Conservation (phyloP, 2,329 filamentous ascomycete genomes). For the Eurotiales sp. region DNA sequence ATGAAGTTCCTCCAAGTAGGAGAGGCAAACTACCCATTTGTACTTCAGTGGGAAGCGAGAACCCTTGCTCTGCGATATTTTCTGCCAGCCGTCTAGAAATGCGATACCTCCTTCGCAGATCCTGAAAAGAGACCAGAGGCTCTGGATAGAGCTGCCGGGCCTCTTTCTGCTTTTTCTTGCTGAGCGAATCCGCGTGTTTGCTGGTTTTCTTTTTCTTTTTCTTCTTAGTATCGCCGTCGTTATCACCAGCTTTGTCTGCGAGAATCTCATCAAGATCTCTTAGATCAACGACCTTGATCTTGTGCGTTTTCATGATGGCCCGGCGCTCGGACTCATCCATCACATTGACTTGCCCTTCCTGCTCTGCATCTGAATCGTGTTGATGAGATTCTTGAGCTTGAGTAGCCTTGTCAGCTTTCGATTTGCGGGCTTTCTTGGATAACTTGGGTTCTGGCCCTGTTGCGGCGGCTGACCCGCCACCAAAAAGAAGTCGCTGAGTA, state of each 20-base stretch:
- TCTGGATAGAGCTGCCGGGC: conserved; percentile 66
- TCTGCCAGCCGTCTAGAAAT: conserved; percentile 69
- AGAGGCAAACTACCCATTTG: conserved; percentile 83
- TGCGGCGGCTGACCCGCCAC: conserved; percentile 18
- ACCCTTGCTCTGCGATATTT: conserved; percentile 81
- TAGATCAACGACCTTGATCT: conserved; percentile 79
- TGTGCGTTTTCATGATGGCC: conserved; percentile 71
- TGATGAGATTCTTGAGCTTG: conserved; percentile 8
- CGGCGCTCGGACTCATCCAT: conserved; percentile 70
- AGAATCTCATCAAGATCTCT: conserved; percentile 45
- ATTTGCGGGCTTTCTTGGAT: conserved; percentile 18
- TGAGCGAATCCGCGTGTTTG: conserved; percentile 50
- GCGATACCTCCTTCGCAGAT: conserved; percentile 67
- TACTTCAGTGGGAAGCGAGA: conserved; percentile 85
- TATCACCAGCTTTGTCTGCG: conserved; percentile 17
- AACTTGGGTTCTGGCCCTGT: neutral
- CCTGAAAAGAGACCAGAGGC: conserved; percentile 71
- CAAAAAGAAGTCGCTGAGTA: conserved; percentile 36
- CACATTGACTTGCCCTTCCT: conserved; percentile 18
- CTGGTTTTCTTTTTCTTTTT: conserved; percentile 50
- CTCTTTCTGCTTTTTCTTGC: conserved; percentile 49
- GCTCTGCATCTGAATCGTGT: conserved; percentile 22
- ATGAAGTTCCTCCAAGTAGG: conserved; percentile 54
- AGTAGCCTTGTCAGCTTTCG: conserved; percentile 16
- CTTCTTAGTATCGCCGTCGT: conserved; percentile 29